Evolutionary conservation across 192 early-diverging fungal genomes (phyloP).

Genomic region (Gigaspora rosea): DNA sequence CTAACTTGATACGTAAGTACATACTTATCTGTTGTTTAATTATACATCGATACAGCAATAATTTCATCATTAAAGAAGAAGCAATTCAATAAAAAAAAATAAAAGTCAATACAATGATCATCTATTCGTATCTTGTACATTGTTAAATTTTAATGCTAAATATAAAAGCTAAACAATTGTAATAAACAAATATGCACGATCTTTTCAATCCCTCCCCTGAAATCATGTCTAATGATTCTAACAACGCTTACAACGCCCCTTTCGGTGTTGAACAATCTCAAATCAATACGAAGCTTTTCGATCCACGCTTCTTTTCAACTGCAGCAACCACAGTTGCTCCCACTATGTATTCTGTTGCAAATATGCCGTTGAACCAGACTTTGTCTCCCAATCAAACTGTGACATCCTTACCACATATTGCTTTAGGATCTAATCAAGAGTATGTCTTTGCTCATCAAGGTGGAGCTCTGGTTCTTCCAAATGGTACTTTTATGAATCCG

Average conservation of each 20-base stretch:
- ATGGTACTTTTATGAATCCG: not conserved
- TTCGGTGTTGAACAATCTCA: not conserved
- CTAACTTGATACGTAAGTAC: too few species aligned
- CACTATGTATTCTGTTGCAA: not conserved
- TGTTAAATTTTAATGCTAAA: too few species aligned
- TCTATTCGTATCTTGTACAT: too few species aligned
- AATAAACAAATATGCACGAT: constrained; percentile 19
- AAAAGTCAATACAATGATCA: too few species aligned
- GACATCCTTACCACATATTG: not conserved
- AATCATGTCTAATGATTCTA: not conserved
- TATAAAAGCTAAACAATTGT: not conserved
- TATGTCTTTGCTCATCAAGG: not conserved
- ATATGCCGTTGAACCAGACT: constrained; percentile 7
- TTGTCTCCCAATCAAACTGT: not conserved
- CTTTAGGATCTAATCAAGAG: not conserved
- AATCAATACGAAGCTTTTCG: not conserved
- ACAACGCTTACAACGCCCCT: not conserved
- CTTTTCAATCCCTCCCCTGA: not conserved
- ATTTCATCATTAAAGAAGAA: too few species aligned
- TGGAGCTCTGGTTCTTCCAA: not conserved
- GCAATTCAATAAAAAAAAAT: too few species aligned
- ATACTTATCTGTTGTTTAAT: too few species aligned
- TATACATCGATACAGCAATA: too few species aligned
- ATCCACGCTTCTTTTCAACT: not conserved
- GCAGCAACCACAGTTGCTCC: not conserved